Base-by-base conservation (phyloP, 768 basidiomycete species). In the Suillus subaureus region DNA sequence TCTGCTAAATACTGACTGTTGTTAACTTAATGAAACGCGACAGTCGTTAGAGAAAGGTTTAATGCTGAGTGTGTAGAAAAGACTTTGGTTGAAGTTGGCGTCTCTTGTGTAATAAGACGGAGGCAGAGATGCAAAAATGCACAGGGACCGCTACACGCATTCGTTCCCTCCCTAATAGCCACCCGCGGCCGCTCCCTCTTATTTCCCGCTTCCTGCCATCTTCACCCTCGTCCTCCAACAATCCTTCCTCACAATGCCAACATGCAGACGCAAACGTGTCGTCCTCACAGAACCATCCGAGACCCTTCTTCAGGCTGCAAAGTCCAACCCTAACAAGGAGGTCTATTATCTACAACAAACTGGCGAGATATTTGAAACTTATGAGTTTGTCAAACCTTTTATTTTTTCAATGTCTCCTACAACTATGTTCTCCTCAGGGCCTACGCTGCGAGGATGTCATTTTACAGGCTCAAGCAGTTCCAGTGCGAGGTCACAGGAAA, bases 401-500 rank as follows among this genome's bases (percentile, higher is more conserved):
- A 70, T 68, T 71, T 71, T 62, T 57, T 64, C 64, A 76, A 71
- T 67, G 63, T 49, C 70, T 58, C 45, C 61, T 63, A 56, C 40
- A 61, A 66, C 28, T 60, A 31, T 55, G 47, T 70, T 61, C 57
- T 66, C 68, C 66, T 70, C 73, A 86, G 84, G 72, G 88, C 93
- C 28, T 98, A 97, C 81, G 87, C 92, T 54, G 87, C 93, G 40
- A 91, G 97, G 72, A 92, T 97, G 87, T 91, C 93, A 66, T 99
- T 97, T 83, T 97, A 97, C 82, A 87, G 89, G 63, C 85, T 93
- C 66, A 95, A 94, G 74, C 91, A 96, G 73, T 99, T 98, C 79
- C 94, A 97, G 74, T 99, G 97, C 76, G 97, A 98, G 81, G 94
- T 96, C 72, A 95, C 94, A 40, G 95, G 96, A 78, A 97, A 95